Evolutionary conservation across 345 rosid species (phyloP).

Genomic region (Excoecaria cochinchinensis): DNA sequence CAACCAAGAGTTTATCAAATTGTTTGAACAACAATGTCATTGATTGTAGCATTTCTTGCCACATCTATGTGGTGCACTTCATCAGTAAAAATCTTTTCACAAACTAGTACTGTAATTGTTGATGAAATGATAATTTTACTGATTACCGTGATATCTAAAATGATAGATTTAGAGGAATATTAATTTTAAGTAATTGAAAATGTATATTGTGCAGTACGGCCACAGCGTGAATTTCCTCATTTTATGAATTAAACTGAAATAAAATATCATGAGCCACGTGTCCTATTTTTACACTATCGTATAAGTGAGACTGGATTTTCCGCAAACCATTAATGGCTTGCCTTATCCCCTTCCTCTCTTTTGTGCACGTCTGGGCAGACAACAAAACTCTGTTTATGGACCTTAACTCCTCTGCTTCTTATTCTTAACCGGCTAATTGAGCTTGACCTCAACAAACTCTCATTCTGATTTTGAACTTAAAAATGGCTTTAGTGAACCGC

Average conservation of each 20-base stretch:
- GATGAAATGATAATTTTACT: too few relatives aligned
- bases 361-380: background rate
- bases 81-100: too few relatives aligned
- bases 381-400: too few relatives aligned
- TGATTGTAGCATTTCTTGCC: too few relatives aligned
- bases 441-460: background rate
- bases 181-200: too few relatives aligned
- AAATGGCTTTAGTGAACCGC: conserved; percentile 45
- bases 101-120: too few relatives aligned
- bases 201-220: too few relatives aligned
- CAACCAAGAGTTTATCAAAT: background rate
- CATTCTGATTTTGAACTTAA: background rate
- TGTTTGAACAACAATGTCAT: background rate
- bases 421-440: background rate
- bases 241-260: background rate
- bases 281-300: background rate
- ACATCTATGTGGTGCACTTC: too few relatives aligned
- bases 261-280: background rate
- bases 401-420: too few relatives aligned
- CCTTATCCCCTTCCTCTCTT: background rate
- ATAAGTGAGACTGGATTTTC: background rate
- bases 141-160: too few relatives aligned
- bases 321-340: background rate
- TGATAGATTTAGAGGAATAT: too few relatives aligned
- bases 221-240: too few relatives aligned